Base-by-base conservation (phyloP, 768 basidiomycete species). In the Boletus barrowsii region DNA sequence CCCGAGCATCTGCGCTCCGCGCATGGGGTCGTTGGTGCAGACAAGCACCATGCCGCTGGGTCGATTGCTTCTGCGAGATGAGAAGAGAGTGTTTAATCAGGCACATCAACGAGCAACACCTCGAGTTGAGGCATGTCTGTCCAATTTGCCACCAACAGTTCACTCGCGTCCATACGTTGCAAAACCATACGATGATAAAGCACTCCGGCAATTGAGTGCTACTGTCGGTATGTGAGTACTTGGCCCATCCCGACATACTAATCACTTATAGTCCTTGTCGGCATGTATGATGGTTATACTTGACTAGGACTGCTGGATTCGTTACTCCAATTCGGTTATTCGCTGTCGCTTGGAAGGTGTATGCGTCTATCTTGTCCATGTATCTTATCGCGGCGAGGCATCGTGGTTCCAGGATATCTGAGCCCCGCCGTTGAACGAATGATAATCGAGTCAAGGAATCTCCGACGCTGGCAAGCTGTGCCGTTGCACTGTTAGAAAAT, bases 101-200 rank as follows among this genome's bases (percentile, higher is more conserved):
- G n/a, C 68, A 72, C 18, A 36, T 70, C 18, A 58, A 57, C 24
- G 68, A 70, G 41, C 54, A 22, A 30, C 68, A 70, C 22, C 57
- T 70, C 17, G 53, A 55, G 42, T 41, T 46, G 24, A 62, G 14
- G 42, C 50, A 59, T 36, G 0, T 9, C 3, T 70, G 68, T 49
- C 42, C 56, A 8, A 15, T 35, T 15, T 72, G 68, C 33, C 1
- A 24, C 5, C 57, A 63, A 18, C 46, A 32, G 30, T 70, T 70
- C 52, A 62, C 66, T 5, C 68, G 70, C 18, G 45, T 10, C 49
- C 4, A 68, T 24, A 64, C 66, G 11, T 41, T 59, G 40, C 47
- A 52, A 10, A 26, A 7, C 5, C 68, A 72, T 36, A 0, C 51
- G 0, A 35, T 20, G 36, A 55, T 13, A 10, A 63, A 57, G 33